These are phyloP conservation scores for Microdochium bolleyi DNA, from an alignment of 2,329 filamentous ascomycete genomes.

Conservation along the genomic window DNA sequence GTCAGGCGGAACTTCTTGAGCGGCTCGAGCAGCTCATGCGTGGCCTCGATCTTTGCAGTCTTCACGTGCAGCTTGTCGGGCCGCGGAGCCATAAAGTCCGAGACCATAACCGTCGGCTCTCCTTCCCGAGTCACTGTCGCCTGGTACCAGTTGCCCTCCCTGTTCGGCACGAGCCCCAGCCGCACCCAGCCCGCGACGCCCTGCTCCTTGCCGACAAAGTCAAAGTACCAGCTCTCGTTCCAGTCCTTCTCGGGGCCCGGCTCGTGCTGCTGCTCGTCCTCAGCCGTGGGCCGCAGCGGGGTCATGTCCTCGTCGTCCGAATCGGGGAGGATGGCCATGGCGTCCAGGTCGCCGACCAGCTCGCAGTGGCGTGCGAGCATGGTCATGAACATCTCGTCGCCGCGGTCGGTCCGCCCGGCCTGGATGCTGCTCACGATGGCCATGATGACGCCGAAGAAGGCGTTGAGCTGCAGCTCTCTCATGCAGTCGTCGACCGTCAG, in stretches of 20 bases:
- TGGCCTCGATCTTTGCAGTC: neutral
- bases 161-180: neutral
- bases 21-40: slow-evolving; percentile 3
- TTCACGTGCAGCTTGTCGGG: neutral
- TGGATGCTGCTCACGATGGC: neutral
- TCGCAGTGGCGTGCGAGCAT: neutral
- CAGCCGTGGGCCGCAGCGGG: neutral
- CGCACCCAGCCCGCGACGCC: neutral
- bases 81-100: neutral
- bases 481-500: neutral
- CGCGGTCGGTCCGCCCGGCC: neutral
- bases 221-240: slow-evolving; percentile 1
- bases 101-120: neutral
- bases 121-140: neutral
- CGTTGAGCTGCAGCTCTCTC: neutral
- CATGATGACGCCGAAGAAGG: neutral
- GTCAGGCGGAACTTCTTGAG: slow-evolving; percentile 3
- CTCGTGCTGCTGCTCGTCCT: neutral
- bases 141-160: neutral
- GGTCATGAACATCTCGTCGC: neutral
- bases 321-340: neutral
- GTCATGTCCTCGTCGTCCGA: neutral
- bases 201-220: neutral
- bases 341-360: neutral
- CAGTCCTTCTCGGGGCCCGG: neutral